phyloP scores from a whole-genome alignment of 1,284 basidiomycete species.

The Trichosporon asahii region DNA sequence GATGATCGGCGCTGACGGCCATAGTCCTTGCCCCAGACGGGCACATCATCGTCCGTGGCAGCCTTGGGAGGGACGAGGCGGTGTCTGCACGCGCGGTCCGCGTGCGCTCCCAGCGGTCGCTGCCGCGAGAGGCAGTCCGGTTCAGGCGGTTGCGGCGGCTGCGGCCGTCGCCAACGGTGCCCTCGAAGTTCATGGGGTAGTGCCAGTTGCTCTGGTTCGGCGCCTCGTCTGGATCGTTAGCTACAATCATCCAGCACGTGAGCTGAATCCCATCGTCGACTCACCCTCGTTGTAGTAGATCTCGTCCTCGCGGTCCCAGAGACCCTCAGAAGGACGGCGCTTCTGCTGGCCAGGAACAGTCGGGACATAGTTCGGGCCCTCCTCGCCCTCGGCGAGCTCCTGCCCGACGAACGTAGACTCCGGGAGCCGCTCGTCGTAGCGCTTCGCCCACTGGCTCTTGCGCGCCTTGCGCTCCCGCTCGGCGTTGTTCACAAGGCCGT shows the following conservation, averaged over 20 bases:
- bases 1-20: conserved; percentile 37
- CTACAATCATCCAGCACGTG: background rate
- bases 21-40: conserved; percentile 53
- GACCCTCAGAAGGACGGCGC: conserved; percentile 32
- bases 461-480: conserved; percentile 70
- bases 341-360: conserved; percentile 31
- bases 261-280: background rate
- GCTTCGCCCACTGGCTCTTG: conserved; percentile 78
- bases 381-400: conserved; percentile 73
- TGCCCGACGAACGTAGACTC: conserved; percentile 68
- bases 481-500: conserved; percentile 73
- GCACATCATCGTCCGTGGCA: conserved; percentile 49
- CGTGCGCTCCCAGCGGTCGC: conserved; percentile 42
- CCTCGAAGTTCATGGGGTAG: conserved; percentile 54
- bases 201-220: conserved; percentile 52
- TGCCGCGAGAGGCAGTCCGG: conserved; percentile 20
- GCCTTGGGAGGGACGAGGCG: conserved; percentile 30
- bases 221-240: conserved; percentile 37
- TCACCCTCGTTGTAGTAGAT: conserved; percentile 46
- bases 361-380: conserved; percentile 48
- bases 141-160: conserved; percentile 26
- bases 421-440: conserved; percentile 78
- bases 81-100: conserved; percentile 27
- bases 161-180: conserved; percentile 38
- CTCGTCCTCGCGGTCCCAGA: conserved; percentile 48